These are phyloP conservation scores for Cryptococcus wingfieldii DNA, from an alignment of 1,284 basidiomycete genomes.

Conservation along the genomic window DNA sequence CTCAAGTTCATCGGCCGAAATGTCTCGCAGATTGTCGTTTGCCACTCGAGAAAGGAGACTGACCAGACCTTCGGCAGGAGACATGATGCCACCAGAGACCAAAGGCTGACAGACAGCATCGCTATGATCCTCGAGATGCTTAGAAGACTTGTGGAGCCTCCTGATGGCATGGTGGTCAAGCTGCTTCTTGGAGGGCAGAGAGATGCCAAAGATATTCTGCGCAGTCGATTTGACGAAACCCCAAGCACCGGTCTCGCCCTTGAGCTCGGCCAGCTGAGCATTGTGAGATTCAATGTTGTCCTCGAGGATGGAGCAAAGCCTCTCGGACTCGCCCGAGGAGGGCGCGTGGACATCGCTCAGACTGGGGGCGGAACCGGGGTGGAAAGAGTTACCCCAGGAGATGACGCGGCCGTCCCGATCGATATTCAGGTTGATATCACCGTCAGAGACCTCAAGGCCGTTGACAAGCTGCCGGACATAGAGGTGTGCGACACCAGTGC, in stretches of 20 bases:
- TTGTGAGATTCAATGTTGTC: constrained; percentile 22
- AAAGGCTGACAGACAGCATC: constrained; percentile 26
- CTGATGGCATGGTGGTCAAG: constrained; percentile 20
- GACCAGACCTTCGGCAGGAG: constrained; percentile 38
- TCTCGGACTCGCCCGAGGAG: constrained; percentile 18
- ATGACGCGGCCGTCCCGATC: constrained; percentile 65
- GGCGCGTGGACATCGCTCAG: constrained; percentile 15
- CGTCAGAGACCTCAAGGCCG: constrained; percentile 80
- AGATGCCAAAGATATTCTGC: constrained; percentile 27
- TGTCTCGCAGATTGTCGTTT: constrained; percentile 10
- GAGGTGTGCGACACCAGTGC: constrained; percentile 77
- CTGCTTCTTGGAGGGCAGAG: constrained; percentile 8
- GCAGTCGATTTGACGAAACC: constrained; percentile 41
- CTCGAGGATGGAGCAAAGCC: constrained; percentile 21
- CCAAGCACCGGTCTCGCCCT: constrained; percentile 55
- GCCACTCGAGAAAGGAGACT: constrained; percentile 40
- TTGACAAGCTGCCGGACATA: constrained; percentile 76
- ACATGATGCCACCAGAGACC: constrained; percentile 17
- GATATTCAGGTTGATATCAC: constrained; percentile 84
- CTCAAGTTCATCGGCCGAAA: constrained; percentile 21
- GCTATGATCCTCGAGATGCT: constrained; percentile 31
- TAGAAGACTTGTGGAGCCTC: constrained; percentile 28
- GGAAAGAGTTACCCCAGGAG: constrained; percentile 63
- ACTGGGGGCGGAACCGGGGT: constrained; percentile 26
- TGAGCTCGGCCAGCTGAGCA: constrained; percentile 19